Evolutionary conservation across 1,139 yeast species (phyloP), one percentile per base, ranked within the genome.

Genomic region (Pichia sp.): DNA sequence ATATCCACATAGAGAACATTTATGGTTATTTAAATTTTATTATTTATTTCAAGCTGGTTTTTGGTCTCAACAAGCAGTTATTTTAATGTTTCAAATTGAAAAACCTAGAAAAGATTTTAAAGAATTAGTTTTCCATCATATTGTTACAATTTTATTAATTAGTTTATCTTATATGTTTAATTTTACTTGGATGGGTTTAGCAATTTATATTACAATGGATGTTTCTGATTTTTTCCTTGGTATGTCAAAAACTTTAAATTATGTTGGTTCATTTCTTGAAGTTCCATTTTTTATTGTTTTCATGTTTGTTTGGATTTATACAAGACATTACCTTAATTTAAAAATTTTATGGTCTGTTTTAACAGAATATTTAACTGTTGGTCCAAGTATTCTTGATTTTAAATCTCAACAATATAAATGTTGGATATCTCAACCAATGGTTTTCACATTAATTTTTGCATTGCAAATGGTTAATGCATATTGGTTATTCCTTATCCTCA

Each of bases 341-440:
- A 76, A 70, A 58, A 85, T 92, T 51, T 73, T 92, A 55, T 87
- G 87, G 84, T 89, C 97, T 1, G 82, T 92, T 30, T 69, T 85
- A 45, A 89, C 97, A 26, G 95, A 89, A 63, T 92, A 86, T 66
- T 75, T 73, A 53, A 78, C 94, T 3, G 87, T 87, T 31, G 97
- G 97, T 39, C 81, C 82, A 50, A 89, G 74, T 68, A 75, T 74
- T 46, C 72, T 94, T 56, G 80, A 87, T 68, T 92, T 90, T 81
- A 87, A 75, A n/a, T 82, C 94, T 30, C 92, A 89, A 63, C 96
- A 90, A 64, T 92, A 90, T 71, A 92, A 94, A 67, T 92, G 97
- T 68, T 87, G 87, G 82, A 86, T 94, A 54, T 84, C 97, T 20
- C 95, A 87, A 67, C 84, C 86, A 50, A 89, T 92, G 61, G 90